phyloP scores from a whole-genome alignment of 805 yeast genomes.

The Yamadazyma akitaensis region DNA sequence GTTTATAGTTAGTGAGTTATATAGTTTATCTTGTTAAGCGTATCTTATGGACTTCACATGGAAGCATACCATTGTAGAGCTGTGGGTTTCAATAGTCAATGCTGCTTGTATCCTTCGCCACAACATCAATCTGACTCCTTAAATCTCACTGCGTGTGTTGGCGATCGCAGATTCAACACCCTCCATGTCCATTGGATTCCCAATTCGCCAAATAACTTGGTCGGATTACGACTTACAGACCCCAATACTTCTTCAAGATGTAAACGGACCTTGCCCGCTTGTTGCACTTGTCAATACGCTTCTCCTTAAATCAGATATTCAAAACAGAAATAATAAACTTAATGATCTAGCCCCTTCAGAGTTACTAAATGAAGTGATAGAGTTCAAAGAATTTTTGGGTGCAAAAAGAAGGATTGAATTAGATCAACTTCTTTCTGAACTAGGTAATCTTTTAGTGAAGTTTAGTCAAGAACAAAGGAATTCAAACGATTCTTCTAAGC shows the following conservation, averaged over 20 bases:
- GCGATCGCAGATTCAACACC: background rate
- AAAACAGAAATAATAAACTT: conserved; percentile 7
- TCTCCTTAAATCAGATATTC: conserved; percentile 45
- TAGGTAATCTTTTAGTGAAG: conserved; percentile 12
- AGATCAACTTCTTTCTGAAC: conserved; percentile 8
- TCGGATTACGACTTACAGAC: conserved; percentile 37
- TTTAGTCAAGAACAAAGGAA: conserved; percentile 5
- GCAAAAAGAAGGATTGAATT: conserved; percentile 2
- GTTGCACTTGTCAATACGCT: conserved; percentile 74
- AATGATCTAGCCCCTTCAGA: conserved; percentile 5
- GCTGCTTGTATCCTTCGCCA: no score
- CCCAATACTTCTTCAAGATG: conserved; percentile 69
- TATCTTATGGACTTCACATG: no score
- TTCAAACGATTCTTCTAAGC: conserved; percentile 2
- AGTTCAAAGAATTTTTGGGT: conserved; percentile 4
- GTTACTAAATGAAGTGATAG: background rate
- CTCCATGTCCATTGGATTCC: conserved; percentile 9
- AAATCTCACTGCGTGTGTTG: background rate
- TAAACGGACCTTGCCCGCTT: conserved; percentile 86
- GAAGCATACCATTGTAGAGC: no score
- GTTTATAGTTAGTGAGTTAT: no score
- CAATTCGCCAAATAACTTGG: conserved; percentile 30
- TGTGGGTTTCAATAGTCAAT: no score
- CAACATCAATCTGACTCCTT: no score
- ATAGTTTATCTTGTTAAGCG: no score